Evolutionary conservation across 2,329 filamentous ascomycete genomes (phyloP).

Genomic region (Alternaria atra): DNA sequence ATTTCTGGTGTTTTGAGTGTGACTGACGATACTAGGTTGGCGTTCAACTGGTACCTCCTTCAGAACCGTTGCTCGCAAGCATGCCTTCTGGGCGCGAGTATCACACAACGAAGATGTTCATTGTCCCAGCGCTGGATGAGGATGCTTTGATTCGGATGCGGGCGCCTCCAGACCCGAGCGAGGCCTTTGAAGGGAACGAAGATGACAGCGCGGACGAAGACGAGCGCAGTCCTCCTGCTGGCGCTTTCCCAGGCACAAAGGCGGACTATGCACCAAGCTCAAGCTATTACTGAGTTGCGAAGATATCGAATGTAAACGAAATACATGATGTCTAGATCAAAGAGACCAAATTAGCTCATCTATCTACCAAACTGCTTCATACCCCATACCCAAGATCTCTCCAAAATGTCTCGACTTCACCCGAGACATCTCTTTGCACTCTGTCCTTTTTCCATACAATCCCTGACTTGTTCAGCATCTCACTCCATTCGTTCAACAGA

Average conservation of each 20-base stretch:
- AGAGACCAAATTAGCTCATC: background rate
- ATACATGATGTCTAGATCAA: background rate
- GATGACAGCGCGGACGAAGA: constrained; percentile 51
- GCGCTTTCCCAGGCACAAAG: constrained; percentile 50
- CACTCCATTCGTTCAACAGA: constrained; percentile 49
- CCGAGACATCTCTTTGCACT: constrained; percentile 35
- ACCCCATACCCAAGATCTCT: constrained; percentile 11
- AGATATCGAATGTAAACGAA: background rate
- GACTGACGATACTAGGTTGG: constrained; percentile 68
- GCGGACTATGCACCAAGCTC: constrained; percentile 41
- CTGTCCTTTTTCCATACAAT: constrained; percentile 34
- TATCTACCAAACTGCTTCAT: background rate
- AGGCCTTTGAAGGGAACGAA: constrained; percentile 49
- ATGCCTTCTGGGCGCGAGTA: constrained; percentile 92
- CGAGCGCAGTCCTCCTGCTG: constrained; percentile 38
- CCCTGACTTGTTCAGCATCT: constrained; percentile 22
- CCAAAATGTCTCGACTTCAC: constrained; percentile 37
- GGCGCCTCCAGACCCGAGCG: constrained; percentile 62
- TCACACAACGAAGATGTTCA: constrained; percentile 74
- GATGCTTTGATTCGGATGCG: constrained; percentile 68
- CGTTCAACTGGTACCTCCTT: constrained; percentile 77
- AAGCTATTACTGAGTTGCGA: constrained; percentile 43
- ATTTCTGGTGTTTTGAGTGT: background rate
- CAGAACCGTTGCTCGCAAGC: constrained; percentile 74
- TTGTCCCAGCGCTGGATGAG: constrained; percentile 70